These are phyloP conservation scores for Solanum sejunctum DNA, from an alignment of 257 asterid species.

Conservation along the genomic window DNA sequence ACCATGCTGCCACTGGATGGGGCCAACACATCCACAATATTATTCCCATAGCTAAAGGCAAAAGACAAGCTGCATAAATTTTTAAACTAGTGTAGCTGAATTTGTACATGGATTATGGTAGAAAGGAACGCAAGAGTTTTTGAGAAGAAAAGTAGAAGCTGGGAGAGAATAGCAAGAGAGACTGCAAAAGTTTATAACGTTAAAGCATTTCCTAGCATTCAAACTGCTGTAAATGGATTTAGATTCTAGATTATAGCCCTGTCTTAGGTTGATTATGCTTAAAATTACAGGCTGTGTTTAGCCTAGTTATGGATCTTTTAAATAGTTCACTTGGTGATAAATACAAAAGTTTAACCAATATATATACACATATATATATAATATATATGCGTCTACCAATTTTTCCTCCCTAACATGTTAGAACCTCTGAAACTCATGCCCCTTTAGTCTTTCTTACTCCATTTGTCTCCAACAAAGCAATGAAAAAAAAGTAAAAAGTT, in stretches of 20 bases:
- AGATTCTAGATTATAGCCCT: not conserved
- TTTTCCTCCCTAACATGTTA: not conserved
- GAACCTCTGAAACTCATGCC: not conserved
- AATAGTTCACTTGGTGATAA: not conserved
- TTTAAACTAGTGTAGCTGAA: not conserved
- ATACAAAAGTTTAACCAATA: not conserved
- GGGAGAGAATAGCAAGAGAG: not conserved
- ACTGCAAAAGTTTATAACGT: not conserved
- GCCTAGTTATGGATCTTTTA: not conserved
- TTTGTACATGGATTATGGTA: not conserved
- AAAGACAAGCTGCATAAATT: not conserved
- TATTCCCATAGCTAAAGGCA: not conserved
- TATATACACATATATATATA: not conserved
- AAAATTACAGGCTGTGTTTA: not conserved
- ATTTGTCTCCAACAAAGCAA: not conserved
- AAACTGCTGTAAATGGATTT: not conserved
- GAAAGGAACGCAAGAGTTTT: not conserved
- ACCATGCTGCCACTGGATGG: not conserved
- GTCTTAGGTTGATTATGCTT: not conserved
- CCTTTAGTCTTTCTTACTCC: not conserved
- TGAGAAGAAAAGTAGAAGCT: not conserved
- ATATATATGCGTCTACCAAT: not conserved
- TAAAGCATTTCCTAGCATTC: not conserved
- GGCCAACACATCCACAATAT: not conserved
- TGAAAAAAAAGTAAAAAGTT: not conserved